These are phyloP conservation scores for Inosperma sp. DNA, from an alignment of 768 basidiomycete species.

Conservation along the genomic window DNA sequence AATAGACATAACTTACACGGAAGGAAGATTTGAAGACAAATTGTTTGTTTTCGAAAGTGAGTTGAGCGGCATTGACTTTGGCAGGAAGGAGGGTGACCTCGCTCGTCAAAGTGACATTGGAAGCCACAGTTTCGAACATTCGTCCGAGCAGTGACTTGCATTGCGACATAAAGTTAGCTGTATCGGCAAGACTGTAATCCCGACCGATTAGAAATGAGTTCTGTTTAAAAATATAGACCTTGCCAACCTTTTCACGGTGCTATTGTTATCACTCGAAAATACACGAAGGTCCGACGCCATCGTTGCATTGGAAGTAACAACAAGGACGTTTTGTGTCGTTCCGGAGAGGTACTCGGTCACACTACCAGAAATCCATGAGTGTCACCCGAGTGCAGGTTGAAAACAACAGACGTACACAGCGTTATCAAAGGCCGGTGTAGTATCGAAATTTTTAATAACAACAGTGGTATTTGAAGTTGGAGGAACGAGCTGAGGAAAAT, in stretches of 20 bases:
- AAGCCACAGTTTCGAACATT: slow-evolving; percentile 49
- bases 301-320: slow-evolving; percentile 31
- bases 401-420: slow-evolving; percentile 31
- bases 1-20: slow-evolving; percentile 28
- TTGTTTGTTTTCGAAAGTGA: slow-evolving; percentile 34
- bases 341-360: slow-evolving; percentile 36
- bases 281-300: slow-evolving; percentile 35
- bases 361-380: slow-evolving; percentile 15
- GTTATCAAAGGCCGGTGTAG: slow-evolving; percentile 40
- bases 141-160: slow-evolving; percentile 39
- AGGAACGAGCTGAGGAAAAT: slow-evolving; percentile 42
- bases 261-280: slow-evolving; percentile 33
- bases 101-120: slow-evolving; percentile 40
- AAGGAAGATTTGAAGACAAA: slow-evolving; percentile 39
- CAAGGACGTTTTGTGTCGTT: slow-evolving; percentile 33
- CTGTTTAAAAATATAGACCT: neutral
- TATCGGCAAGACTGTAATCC: slow-evolving; percentile 27
- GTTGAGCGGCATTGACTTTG: slow-evolving; percentile 37
- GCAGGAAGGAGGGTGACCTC: slow-evolving; percentile 40
- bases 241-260: slow-evolving; percentile 28
- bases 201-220: slow-evolving; percentile 3
- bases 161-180: slow-evolving; percentile 32
- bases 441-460: slow-evolving; percentile 37
- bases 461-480: slow-evolving; percentile 25
- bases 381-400: neutral